phyloP scores from a whole-genome alignment of 2,329 filamentous ascomycete species.

The Penicillium sp. region DNA sequence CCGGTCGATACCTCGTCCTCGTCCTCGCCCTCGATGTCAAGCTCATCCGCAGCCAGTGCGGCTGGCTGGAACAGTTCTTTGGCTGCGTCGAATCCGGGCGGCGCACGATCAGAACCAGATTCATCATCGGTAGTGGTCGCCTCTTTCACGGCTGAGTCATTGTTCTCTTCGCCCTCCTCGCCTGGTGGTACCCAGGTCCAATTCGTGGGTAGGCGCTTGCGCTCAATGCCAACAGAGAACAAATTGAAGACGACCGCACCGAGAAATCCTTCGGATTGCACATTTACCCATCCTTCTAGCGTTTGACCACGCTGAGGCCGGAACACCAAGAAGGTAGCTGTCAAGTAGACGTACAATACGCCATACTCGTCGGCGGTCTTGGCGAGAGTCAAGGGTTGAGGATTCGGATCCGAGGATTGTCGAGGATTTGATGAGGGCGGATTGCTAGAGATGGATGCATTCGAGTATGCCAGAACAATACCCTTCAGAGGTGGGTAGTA shows the following conservation, averaged over 20 bases:
- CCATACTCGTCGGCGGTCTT: conserved; percentile 68
- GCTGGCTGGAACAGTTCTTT: conserved; percentile 40
- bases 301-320: conserved; percentile 65
- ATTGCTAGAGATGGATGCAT: conserved; percentile 39
- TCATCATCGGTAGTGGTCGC: conserved; percentile 25
- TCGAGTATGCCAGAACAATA: conserved; percentile 51
- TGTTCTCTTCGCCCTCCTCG: conserved; percentile 26
- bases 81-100: conserved; percentile 30
- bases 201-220: conserved; percentile 63
- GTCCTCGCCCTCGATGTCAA: conserved; percentile 39
- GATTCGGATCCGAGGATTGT: conserved; percentile 25
- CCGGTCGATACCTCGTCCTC: conserved; percentile 53
- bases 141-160: conserved; percentile 6
- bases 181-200: conserved; percentile 73
- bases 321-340: conserved; percentile 79
- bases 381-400: conserved; percentile 40
- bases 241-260: conserved; percentile 84
- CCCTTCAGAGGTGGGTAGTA: conserved; percentile 57
- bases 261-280: conserved; percentile 83
- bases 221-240: conserved; percentile 84
- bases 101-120: conserved; percentile 14
- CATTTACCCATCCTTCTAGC: conserved; percentile 74
- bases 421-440: conserved; percentile 34
- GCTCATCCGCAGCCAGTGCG: conserved; percentile 29
- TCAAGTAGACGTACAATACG: conserved; percentile 81